Evolutionary conservation across 805 yeast genomes (phyloP), one percentile per base, ranked within the genome.

Genomic region (Saccharomycodes ludwigii): DNA sequence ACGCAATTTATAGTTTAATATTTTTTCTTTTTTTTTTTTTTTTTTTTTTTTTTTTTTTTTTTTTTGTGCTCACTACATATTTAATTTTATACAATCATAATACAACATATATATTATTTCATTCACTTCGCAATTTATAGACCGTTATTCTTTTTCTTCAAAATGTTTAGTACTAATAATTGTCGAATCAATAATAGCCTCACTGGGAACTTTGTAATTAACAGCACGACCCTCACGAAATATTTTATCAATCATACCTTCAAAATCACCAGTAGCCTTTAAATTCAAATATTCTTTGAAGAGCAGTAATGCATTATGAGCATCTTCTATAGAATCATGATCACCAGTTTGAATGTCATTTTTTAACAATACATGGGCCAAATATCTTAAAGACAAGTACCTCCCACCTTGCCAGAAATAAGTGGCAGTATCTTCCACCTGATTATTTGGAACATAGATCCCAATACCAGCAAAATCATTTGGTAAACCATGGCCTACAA

Each of bases 261-360:
- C 82, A 36, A 88, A 68, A 18, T 60, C 63, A 0, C 81, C 88
- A 0, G 56, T 52, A 3, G 61, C 65, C 31, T 61, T 59, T 40
- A 88, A 62, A 40, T 77, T 76, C 46, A 70, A 54, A 47, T 82
- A 88, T 46, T 72, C 74, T 38, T 72, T 70, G 58, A 82, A 93
- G 21, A 91, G 58, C 27, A 70, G 54, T 43, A 91, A 63, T 0
- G 99, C 97, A 8, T 93, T 78, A 35, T 65, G 61, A 0, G 99
- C 96, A 59, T 91, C 99, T 48, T 91, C 98, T 27, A 91, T 85
- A 1, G 97, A 88, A 51, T 93, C 97, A 55, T 91, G 99, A 48
- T 88, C 88, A 2, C 91, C 94, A 3, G 73, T 74, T 52, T 91
- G 99, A 20, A 93, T 94, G 30, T 73, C 68, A 39, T 73, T 75